A percentile compares a stretch with the other conserved stretches of the same genome.
Conservation (phyloP, 2,329 filamentous ascomycete species). For the Pseudonectria foliicola region DNA sequence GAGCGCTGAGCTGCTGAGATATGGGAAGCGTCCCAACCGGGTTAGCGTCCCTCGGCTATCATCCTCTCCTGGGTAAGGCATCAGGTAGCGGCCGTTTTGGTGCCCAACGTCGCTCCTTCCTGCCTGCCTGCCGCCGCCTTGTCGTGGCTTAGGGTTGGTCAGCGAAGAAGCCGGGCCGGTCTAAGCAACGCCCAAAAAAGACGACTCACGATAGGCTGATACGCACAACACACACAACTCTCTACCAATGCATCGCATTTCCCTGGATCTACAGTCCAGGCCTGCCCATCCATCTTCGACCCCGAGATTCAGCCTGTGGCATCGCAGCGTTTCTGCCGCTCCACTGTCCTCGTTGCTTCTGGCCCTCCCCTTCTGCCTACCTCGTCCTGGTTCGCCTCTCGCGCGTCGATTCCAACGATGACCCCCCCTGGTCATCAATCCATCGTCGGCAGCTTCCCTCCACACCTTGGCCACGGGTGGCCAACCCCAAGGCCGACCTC, state of each 20-base stretch:
- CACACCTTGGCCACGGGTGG: neutral
- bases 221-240: no score
- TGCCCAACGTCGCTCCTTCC: conserved; percentile 18
- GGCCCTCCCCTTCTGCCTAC: conserved; percentile 2
- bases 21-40: conserved; percentile 19
- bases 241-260: no score
- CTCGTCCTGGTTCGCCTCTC: conserved; percentile 12
- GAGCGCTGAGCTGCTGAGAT: conserved; percentile 10
- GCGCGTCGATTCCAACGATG: conserved; percentile 14
- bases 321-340: neutral
- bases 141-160: conserved; percentile 9
- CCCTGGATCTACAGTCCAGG: neutral
- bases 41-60: conserved; percentile 16
- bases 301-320: neutral
- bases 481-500: no score
- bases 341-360: conserved; percentile 3
- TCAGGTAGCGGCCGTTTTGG: conserved; percentile 19
- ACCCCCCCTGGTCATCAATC: conserved; percentile 7
- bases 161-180: conserved; percentile 17
- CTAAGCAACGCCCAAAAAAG: conserved; percentile 18
- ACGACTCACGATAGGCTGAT: neutral
- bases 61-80: conserved; percentile 8
- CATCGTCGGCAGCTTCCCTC: conserved; percentile 3
- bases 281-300: neutral
- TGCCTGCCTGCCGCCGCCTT: conserved; percentile 14